Evolutionary conservation across 1,284 basidiomycete species (phyloP).

Genomic region (Malassezia arunalokei): DNA sequence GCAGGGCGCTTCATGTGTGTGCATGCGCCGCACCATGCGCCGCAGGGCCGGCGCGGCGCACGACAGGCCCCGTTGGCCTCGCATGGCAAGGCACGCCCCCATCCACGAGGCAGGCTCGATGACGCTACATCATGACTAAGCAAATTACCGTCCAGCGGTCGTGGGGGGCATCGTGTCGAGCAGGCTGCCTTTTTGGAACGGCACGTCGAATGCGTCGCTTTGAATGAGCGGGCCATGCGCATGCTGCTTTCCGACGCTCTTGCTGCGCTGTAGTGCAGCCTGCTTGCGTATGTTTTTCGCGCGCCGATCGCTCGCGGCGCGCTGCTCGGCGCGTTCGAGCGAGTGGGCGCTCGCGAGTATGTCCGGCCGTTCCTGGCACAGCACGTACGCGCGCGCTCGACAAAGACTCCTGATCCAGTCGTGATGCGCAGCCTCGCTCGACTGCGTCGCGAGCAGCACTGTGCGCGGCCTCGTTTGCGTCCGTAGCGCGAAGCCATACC

Average conservation of each 20-base stretch:
- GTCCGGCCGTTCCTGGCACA: constrained; percentile 35
- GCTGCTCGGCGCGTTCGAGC: neutral
- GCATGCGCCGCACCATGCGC: no score
- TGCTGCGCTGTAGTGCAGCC: neutral
- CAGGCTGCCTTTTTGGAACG: constrained; percentile 13
- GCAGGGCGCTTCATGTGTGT: constrained; percentile 46
- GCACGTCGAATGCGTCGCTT: neutral
- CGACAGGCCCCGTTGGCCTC: no score
- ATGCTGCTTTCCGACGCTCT: neutral
- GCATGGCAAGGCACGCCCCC: no score
- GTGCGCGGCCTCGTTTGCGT: constrained; percentile 15
- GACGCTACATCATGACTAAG: no score
- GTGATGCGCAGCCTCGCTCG: constrained; percentile 34
- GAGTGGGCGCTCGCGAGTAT: constrained; percentile 18
- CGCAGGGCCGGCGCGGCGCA: no score
- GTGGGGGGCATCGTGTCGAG: neutral
- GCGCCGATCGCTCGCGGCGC: neutral
- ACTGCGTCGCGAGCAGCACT: constrained; percentile 36
- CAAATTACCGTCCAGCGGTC: no score
- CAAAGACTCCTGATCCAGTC: constrained; percentile 40
- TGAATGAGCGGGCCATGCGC: constrained; percentile 1
- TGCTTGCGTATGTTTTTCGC: neutral
- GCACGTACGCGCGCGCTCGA: constrained; percentile 38
- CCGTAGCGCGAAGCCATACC: constrained; percentile 36
- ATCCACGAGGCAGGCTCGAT: no score